Evolutionary conservation across 129 eudicot species (phyloP), one percentile per base, ranked within the genome.

Genomic region (Sambucus nigra): DNA sequence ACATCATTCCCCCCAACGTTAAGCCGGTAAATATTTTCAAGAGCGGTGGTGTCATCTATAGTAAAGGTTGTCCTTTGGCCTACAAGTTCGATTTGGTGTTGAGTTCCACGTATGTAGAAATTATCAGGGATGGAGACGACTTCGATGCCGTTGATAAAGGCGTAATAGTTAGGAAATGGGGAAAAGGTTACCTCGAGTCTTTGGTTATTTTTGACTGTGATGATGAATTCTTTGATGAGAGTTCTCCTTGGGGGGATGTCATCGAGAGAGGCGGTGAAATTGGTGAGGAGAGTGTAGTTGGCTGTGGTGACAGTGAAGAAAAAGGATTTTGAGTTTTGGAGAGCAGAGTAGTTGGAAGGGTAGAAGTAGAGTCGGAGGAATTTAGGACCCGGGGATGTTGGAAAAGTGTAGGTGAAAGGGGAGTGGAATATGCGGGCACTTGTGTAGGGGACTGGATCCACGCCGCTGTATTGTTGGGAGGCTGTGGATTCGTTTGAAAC

Each of bases 331-430:
- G 52, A 15, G 6, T 41, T 27, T 14, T 29, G 25, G 28, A 21
- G 18, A 57, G 1, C 31, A 25, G 68, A 50, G 28, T 68, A 69
- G 6, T 28, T 33, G 57, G 61, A 29, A 0, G 82, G 69, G 48
- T 75, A 72, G 69, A 84, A 84, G 63, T 79, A 65, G 22, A 84
- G 79, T 24, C 94, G 84, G 32, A 84, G 68, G 71, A 79, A 73
- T 47, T 76, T 79, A 17, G 71, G 78, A 16, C 79, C 81, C 3
- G 60, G 9, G 27, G 67, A 25, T 33, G 69, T 63, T 0, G 63
- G 74, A 51, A 79, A 67, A 0, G 32, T 38, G 65, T 83, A 79
- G 8, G 81, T 76, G 66, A 79, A 73, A 0, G 59, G 47, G 38
- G 68, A 65, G 42, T 35, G 57, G 24, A 73, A 65, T 1, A 81